Base-by-base conservation (phyloP, 805 yeast species). In the Diddensiella transvaalensis region DNA sequence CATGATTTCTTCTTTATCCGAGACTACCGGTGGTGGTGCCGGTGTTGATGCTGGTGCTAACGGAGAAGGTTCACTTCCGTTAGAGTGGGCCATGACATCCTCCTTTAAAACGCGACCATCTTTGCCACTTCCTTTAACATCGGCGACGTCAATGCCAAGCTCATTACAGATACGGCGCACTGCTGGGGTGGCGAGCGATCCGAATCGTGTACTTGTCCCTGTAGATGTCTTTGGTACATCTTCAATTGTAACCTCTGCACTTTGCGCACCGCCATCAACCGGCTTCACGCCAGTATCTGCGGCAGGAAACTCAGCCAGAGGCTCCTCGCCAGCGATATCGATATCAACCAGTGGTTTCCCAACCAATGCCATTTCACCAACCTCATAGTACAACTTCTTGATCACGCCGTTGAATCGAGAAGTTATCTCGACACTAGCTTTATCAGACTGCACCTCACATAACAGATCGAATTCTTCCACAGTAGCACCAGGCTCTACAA, bases 361-460 rank as follows among this genome's bases (percentile, higher is more conserved):
- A 1, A 64, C 69, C 3, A 48, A 51, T 4, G 68, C 68, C 67
- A 64, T 64, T 32, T 64, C 63, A 3, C 69, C 69, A 0, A 60
- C 66, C 11, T 61, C 64, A 35, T 63, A 63, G 46, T 64, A 62
- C 29, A 64, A 55, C 48, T 57, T 58, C 50, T 61, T 62, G 45
- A 64, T 58, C 15, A 60, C 60, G 1, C 69, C 69, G 22, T 54
- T 50, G 47, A 55, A 64, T 13, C 69, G 48, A n/a, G 68, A 64
- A 3, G 68, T 62, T 44, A 64, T 64, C 44, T 64, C 68, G 6
- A 64, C 69, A 3, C 66, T 58, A 33, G 69, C 69, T 50, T 64
- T 64, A 47, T 64, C 69, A 37, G 62, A 55, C 52, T 64, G 69
- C 29, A 64, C 66, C 49, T 64, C 69, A 45, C 68, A 64, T 19